Evolutionary conservation across 2,329 filamentous ascomycete species (phyloP), one percentile per base, ranked within the genome.

Genomic region (Aspergillus sp.): DNA sequence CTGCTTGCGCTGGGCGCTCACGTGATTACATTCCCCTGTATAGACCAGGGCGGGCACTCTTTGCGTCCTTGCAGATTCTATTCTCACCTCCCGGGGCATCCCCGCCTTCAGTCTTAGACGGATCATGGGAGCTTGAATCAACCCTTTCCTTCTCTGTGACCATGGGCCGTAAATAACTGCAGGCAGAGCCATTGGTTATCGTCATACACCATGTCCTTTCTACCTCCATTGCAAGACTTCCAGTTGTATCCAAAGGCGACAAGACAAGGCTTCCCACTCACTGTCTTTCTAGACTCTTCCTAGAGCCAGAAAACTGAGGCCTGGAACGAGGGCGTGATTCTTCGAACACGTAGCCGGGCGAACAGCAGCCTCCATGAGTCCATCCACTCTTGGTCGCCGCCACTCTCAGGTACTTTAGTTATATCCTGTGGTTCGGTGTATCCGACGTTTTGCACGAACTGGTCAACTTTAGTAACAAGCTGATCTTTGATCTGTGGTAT

Each of bases 401-500:
- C 25, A n/a, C 6, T 40, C 15, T 17, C 6, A 43, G 39, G 39
- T 19, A 45, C 27, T 50, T 23, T 46, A 14, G 23, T 19, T 17
- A 43, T 40, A 25, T 43, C 39, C 14, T 19, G 12, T 14, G 23
- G 23, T 7, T 43, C 25, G 17, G 23, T 17, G 27, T 31, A 46
- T 17, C 23, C 23, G 23, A 15, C 25, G 17, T 46, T 46, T 56
- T 23, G 19, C 37, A 53, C 21, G 21, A 50, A 39, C 23, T 23
- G 25, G 31, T 55, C 55, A 19, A 52, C 41, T 49, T 31, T 31
- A 8, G 27, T 31, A 31, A 31, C 27, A 31, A 48, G 8, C 48
- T 21, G 45, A 19, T 23, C 31, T 47, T 40, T 55, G 19, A 46
- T 41, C 55, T 21, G 59, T 56, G 52, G 49, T 46, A 53, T 54